Percentiles rank a stretch among this genome's conserved stretches.
Conservation (phyloP, 345 rosid species). For the Citrus sp. region DNA sequence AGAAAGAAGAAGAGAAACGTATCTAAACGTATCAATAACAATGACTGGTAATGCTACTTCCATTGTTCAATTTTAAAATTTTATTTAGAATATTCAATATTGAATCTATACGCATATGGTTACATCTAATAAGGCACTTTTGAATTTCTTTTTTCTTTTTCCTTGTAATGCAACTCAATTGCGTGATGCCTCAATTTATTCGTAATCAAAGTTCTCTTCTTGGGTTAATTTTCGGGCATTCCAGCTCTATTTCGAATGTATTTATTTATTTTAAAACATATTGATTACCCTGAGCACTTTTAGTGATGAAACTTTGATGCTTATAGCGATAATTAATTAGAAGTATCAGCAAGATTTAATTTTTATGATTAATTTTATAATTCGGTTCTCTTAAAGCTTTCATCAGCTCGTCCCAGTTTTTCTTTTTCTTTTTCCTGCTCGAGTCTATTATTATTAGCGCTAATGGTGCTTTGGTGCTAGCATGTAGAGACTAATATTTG, state of each 20-base stretch:
- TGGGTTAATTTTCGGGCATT: neutral
- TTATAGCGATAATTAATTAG: neutral
- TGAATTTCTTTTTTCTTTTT: neutral
- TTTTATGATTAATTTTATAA: neutral
- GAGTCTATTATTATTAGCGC: neutral
- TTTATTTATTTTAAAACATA: neutral
- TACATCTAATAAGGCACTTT: too few species aligned
- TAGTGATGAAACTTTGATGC: neutral
- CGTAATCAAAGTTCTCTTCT: neutral
- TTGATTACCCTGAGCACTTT: neutral
- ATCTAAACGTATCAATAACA: neutral
- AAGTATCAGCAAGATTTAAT: neutral
- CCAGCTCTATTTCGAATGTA: neutral
- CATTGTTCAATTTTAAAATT: neutral
- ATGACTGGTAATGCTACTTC: constrained; percentile 14
- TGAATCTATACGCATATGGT: neutral
- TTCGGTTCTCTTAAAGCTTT: neutral
- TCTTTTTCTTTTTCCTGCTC: neutral
- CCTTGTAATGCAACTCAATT: neutral
- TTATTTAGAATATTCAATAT: neutral
- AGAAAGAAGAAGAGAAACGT: neutral
- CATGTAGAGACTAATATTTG: neutral
- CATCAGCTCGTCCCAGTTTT: neutral
- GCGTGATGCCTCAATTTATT: neutral
- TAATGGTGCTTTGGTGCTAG: neutral